Conservation (phyloP, 2,329 filamentous ascomycete genomes). For the Colletotrichum lupini region DNA sequence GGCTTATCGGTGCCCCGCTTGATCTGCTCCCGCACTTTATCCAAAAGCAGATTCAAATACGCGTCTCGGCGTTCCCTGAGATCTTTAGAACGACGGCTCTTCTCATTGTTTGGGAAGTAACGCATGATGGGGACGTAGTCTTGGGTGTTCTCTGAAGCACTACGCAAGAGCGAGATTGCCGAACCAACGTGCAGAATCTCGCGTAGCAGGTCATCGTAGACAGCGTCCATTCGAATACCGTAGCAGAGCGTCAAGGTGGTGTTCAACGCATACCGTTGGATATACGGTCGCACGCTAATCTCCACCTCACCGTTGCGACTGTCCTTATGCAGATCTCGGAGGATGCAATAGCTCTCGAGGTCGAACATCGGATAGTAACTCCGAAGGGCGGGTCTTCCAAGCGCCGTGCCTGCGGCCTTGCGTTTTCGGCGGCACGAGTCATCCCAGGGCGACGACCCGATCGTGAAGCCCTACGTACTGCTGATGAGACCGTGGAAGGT, state of each 20-base stretch:
- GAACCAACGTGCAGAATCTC: slow-evolving; percentile 83
- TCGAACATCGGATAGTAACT: slow-evolving; percentile 87
- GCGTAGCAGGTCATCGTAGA: slow-evolving; percentile 73
- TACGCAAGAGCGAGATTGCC: slow-evolving; percentile 79
- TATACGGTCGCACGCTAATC: slow-evolving; percentile 71
- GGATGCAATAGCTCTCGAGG: slow-evolving; percentile 61
- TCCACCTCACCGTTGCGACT: slow-evolving; percentile 73
- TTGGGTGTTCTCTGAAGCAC: slow-evolving; percentile 85
- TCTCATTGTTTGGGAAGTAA: slow-evolving; percentile 62
- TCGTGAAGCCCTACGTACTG: slow-evolving; percentile 81
- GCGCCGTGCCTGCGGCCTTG: slow-evolving; percentile 81
- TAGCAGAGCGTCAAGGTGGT: slow-evolving; percentile 84
- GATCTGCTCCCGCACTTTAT: slow-evolving; percentile 59
- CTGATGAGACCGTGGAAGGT: slow-evolving; percentile 86
- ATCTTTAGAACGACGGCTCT: slow-evolving; percentile 71
- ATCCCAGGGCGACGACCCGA: slow-evolving; percentile 87
- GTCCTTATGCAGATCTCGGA: slow-evolving; percentile 69
- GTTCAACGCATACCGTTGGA: slow-evolving; percentile 81
- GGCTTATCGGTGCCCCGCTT: slow-evolving; percentile 53
- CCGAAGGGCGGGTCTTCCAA: slow-evolving; percentile 80
- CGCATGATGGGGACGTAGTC: slow-evolving; percentile 84
- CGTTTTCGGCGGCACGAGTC: slow-evolving; percentile 81
- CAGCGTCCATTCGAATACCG: slow-evolving; percentile 78
- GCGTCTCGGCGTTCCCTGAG: slow-evolving; percentile 76
- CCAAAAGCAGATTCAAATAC: slow-evolving; percentile 74